Evolutionary conservation across 768 basidiomycete species (phyloP).

Genomic region (Chalciporus pseudorubinellus): DNA sequence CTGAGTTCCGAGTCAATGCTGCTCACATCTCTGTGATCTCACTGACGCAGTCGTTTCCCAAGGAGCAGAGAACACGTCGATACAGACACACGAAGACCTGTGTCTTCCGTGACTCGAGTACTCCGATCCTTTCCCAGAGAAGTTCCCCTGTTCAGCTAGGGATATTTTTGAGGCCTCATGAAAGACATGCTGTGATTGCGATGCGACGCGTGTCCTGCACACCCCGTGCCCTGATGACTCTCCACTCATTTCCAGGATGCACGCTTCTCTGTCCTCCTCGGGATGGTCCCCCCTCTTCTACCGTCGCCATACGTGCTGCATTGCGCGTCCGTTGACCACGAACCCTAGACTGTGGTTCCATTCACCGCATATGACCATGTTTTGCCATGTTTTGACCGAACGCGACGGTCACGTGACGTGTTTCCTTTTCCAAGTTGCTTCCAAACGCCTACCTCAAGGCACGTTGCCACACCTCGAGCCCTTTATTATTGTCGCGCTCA

Average conservation of each 20-base stretch:
- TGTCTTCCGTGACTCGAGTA: background rate
- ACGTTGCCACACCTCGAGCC: constrained; percentile 25
- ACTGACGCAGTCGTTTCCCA: background rate
- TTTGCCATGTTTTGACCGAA: constrained; percentile 26
- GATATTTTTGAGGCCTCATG: constrained; percentile 15
- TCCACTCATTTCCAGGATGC: background rate
- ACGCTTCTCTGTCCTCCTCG: too few relatives aligned
- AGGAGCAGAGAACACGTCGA: too few relatives aligned
- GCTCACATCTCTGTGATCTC: too few relatives aligned
- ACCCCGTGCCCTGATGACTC: constrained; percentile 15
- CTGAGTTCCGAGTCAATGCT: too few relatives aligned
- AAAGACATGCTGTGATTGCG: constrained; percentile 12
- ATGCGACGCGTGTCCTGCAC: constrained; percentile 8
- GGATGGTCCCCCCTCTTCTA: background rate
- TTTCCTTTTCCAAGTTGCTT: constrained; percentile 33
- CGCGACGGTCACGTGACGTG: constrained; percentile 37
- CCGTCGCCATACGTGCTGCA: background rate
- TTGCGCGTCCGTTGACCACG: background rate
- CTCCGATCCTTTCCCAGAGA: background rate
- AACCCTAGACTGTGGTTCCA: constrained; percentile 25
- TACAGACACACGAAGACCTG: background rate
- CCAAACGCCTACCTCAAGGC: constrained; percentile 28
- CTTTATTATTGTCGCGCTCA: constrained; percentile 21
- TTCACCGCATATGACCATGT: constrained; percentile 3
- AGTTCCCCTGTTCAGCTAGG: background rate